Evolutionary conservation across 129 eudicot species (phyloP).

Genomic region (carrot (Daucus carota)): DNA sequence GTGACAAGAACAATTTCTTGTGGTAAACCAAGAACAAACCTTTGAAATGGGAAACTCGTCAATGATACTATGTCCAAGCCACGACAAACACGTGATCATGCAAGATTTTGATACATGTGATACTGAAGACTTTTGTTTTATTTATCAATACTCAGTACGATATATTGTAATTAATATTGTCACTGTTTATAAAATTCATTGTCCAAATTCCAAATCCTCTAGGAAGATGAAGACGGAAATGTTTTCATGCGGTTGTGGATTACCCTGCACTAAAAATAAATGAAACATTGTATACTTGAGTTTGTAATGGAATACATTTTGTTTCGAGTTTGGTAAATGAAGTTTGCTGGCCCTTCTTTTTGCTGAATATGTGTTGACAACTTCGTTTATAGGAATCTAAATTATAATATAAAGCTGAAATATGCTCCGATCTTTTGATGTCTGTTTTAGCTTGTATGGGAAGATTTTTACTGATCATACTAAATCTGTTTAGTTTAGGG

Average conservation of each 20-base stretch:
- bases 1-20: constrained; percentile 58
- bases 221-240: not conserved
- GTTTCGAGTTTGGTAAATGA: not conserved
- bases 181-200: not conserved
- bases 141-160: not conserved
- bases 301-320: not conserved
- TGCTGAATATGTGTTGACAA: not conserved
- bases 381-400: not conserved
- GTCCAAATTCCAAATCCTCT: not conserved
- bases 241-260: not conserved
- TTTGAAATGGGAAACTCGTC: constrained; percentile 19
- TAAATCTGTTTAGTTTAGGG: no score
- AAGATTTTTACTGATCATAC: no score
- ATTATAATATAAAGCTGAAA: no score
- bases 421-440: no score
- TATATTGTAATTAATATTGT: not conserved
- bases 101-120: constrained; percentile 2
- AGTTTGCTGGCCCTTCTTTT: not conserved
- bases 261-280: not conserved
- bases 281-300: not conserved
- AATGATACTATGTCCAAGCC: not conserved
- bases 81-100: not conserved
- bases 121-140: not conserved
- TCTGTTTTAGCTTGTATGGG: no score
- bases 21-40: constrained; percentile 65